phyloP scores from a whole-genome alignment of 2,329 filamentous ascomycete species.

The Alternaria arborescens region DNA sequence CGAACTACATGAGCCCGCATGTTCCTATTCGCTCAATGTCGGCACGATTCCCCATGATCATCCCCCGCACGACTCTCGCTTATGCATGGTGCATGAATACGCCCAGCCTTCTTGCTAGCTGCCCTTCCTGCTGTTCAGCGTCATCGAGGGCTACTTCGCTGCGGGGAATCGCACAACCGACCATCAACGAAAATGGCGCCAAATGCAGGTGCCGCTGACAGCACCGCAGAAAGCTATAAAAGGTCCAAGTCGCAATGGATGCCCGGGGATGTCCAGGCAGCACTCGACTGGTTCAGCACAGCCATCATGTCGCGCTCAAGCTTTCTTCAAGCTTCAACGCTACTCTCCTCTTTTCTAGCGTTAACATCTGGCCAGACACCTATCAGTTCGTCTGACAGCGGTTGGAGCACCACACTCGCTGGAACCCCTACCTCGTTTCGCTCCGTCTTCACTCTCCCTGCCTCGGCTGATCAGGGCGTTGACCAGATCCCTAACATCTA shows the following conservation, averaged over 20 bases:
- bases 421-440: constrained; percentile 44
- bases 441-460: constrained; percentile 49
- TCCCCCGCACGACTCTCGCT: constrained; percentile 20
- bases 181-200: constrained; percentile 7
- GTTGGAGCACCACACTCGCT: constrained; percentile 34
- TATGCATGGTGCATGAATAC: constrained; percentile 13
- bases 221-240: constrained; percentile 9
- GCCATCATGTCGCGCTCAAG: constrained; percentile 36
- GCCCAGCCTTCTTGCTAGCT: constrained; percentile 5
- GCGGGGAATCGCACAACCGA: constrained; percentile 18
- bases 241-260: constrained; percentile 2
- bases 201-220: neutral
- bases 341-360: constrained; percentile 36
- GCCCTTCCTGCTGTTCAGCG: constrained; percentile 16
- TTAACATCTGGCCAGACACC: constrained; percentile 35
- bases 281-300: constrained; percentile 22
- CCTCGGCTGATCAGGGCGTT: constrained; percentile 45
- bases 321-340: constrained; percentile 32
- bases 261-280: constrained; percentile 10
- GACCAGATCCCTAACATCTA: constrained; percentile 66
- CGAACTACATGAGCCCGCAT: constrained; percentile 2
- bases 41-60: constrained; percentile 20
- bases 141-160: constrained; percentile 21
- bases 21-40: constrained; percentile 33
- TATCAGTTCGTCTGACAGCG: constrained; percentile 27